A percentile compares a stretch with the other conserved stretches of the same genome.
Evolutionary conservation across 805 yeast genomes (phyloP).

Genomic region (Candida namnaoensis): DNA sequence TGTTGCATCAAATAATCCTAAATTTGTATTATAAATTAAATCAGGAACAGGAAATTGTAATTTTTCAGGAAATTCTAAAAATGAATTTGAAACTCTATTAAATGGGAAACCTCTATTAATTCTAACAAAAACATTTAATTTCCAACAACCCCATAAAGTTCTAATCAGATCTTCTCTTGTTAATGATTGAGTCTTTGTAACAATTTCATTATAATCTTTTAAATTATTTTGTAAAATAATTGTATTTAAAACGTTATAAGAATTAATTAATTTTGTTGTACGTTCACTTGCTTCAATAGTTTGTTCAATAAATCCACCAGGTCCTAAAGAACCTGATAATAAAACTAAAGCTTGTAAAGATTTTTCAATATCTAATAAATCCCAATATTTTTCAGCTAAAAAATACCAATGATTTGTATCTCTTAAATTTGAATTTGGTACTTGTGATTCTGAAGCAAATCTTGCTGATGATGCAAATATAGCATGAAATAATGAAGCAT

Average conservation of each 20-base stretch:
- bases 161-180: conserved; percentile 25
- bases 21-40: conserved; percentile 10
- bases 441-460: conserved; percentile 20
- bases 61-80: conserved; percentile 20
- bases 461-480: conserved; percentile 26
- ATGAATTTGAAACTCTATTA: conserved; percentile 6
- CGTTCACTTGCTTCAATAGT: conserved; percentile 20
- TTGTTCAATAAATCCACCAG: conserved; percentile 18
- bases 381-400: conserved; percentile 24
- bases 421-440: conserved; percentile 16
- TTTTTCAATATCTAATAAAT: conserved; percentile 16
- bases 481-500: conserved; percentile 21
- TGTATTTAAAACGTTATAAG: conserved; percentile 6
- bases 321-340: conserved; percentile 20
- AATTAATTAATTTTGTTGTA: conserved; percentile 10
- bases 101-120: conserved; percentile 28
- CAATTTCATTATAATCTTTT: conserved; percentile 13
- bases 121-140: conserved; percentile 23
- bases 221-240: conserved; percentile 14
- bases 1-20: conserved; percentile 10
- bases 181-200: conserved; percentile 23
- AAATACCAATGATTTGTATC: conserved; percentile 29
- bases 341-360: conserved; percentile 21
- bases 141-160: conserved; percentile 30
- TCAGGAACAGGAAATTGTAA: conserved; percentile 26